Percentiles rank a stretch among this genome's conserved stretches.
Conservation (phyloP, 1,284 basidiomycete species). For the Moesziomyces sp. region DNA sequence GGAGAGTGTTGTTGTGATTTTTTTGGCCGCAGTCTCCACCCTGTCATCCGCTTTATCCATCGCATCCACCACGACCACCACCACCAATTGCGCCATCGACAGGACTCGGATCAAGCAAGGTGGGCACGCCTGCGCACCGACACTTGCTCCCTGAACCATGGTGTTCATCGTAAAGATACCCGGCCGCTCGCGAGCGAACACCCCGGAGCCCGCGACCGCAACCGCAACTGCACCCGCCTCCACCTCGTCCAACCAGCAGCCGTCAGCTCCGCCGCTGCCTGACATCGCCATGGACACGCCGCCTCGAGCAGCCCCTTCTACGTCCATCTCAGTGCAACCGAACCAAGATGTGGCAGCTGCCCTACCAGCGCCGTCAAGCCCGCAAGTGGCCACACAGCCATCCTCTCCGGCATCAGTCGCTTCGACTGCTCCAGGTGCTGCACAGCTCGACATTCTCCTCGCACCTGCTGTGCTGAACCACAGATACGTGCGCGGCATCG, state of each 20-base stretch:
- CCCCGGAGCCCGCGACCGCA: conserved; percentile 29
- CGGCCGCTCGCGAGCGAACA: conserved; percentile 42
- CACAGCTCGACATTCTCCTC: conserved; percentile 57
- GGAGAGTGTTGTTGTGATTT: neutral
- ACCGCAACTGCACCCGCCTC: neutral
- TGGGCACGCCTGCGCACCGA: neutral
- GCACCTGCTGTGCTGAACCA: conserved; percentile 63
- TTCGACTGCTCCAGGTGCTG: neutral
- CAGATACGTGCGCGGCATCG: conserved; percentile 61
- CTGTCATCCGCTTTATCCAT: neutral
- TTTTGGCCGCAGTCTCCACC: neutral
- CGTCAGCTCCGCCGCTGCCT: no score
- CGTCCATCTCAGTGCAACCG: no score
- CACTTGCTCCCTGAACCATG: conserved; percentile 27
- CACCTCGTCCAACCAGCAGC: conserved; percentile 11
- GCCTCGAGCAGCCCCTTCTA: no score
- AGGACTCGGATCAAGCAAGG: neutral
- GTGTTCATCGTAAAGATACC: conserved; percentile 64
- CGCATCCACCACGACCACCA: neutral
- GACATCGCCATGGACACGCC: no score
- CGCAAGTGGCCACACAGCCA: conserved; percentile 1
- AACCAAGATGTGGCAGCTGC: no score
- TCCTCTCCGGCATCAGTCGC: neutral
- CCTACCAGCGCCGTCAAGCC: neutral
- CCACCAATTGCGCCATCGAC: neutral